A percentile compares a stretch with the other conserved stretches of the same genome.
These are phyloP conservation scores for Talaromyces ruber DNA, from an alignment of 495 filamentous ascomycete species.

Conservation along the genomic window DNA sequence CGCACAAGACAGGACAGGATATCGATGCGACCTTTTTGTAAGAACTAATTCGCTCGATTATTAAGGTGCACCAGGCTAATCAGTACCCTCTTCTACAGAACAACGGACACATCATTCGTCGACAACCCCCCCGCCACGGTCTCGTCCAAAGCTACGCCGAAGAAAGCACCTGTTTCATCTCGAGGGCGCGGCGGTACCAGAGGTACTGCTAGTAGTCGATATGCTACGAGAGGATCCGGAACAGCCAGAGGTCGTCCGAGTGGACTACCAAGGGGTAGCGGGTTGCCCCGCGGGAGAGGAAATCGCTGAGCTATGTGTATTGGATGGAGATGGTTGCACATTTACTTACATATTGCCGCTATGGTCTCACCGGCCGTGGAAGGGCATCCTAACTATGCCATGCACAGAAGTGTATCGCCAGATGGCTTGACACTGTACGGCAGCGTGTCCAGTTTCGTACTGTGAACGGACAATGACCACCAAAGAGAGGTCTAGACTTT, in stretches of 20 bases:
- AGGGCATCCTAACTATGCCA: neutral
- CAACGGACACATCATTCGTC: constrained; percentile 90
- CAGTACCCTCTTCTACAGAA: constrained; percentile 41
- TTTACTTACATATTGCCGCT: neutral
- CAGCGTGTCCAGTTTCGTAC: neutral
- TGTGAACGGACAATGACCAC: neutral
- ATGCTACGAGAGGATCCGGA: constrained; percentile 25
- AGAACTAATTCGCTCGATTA: constrained; percentile 16
- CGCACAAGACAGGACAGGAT: constrained; percentile 26
- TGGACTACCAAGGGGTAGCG: constrained; percentile 33
- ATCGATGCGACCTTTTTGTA: constrained; percentile 86
- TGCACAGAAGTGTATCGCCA: neutral
- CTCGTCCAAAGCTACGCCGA: constrained; percentile 57
- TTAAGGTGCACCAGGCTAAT: neutral
- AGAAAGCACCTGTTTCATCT: constrained; percentile 45
- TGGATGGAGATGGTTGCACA: neutral
- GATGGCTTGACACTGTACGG: neutral
- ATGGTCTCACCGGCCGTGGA: neutral
- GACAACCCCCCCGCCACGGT: constrained; percentile 64
- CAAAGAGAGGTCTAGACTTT: neutral
- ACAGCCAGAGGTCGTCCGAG: constrained; percentile 29
- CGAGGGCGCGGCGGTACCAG: constrained; percentile 23
- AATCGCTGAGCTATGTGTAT: constrained; percentile 15
- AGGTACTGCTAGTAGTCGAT: constrained; percentile 32
- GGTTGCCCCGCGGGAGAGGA: constrained; percentile 31